Evolutionary conservation across 305 asterid genomes (phyloP).

Genomic region (Solanum hybrid): DNA sequence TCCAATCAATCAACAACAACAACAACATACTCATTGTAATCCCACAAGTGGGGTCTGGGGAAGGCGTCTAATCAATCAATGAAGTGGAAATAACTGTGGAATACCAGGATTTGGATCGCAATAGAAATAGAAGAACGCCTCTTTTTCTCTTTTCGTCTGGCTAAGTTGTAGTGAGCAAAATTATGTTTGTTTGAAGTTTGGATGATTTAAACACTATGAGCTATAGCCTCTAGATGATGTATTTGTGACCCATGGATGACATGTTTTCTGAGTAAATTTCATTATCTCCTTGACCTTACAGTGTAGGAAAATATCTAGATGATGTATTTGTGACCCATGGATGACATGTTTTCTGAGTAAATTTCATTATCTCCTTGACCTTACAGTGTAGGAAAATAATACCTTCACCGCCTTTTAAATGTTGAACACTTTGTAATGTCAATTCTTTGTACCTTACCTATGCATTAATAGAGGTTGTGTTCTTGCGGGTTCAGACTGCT

Average conservation of each 20-base stretch:
- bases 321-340: not conserved
- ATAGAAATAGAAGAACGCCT: not conserved
- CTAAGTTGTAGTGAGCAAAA: not conserved
- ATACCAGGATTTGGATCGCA: not conserved
- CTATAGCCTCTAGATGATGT: not conserved
- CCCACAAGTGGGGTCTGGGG: not conserved
- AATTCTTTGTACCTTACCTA: not conserved
- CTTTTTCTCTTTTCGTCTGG: not conserved
- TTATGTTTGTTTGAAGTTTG: not conserved
- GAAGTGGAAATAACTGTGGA: not conserved
- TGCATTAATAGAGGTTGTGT: not conserved
- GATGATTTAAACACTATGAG: not conserved
- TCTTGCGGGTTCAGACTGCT: not conserved
- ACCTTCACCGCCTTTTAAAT: not conserved
- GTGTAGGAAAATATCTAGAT: not conserved
- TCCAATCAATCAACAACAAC: not conserved
- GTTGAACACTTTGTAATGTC: not conserved
- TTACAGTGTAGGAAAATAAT: not conserved
- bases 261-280: not conserved
- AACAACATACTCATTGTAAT: not conserved
- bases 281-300: not conserved
- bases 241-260: not conserved
- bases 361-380: not conserved
- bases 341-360: not conserved
- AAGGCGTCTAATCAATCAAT: not conserved